Percentiles rank a stretch among this genome's conserved stretches.
These are phyloP conservation scores for Candida vaughaniae DNA, from an alignment of 805 yeast species.

Conservation along the genomic window DNA sequence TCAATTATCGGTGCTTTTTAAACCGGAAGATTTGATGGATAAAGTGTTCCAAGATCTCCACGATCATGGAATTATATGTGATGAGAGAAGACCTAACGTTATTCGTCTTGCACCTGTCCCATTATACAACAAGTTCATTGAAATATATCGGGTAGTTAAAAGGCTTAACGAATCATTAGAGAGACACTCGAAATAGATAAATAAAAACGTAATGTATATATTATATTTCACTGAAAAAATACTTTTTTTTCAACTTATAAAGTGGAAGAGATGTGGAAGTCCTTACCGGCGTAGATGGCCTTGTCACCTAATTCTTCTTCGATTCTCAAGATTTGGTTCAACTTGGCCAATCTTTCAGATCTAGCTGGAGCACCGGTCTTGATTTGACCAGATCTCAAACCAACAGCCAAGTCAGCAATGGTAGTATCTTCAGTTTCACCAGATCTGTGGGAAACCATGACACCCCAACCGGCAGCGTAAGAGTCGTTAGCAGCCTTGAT, in stretches of 20 bases:
- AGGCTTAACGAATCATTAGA: slow-evolving; percentile 43
- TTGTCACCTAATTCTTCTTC: slow-evolving; percentile 98
- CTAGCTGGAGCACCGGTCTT: slow-evolving; percentile 99
- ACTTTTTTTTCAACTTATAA: slow-evolving; percentile 26
- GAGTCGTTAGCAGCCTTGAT: slow-evolving; percentile 96
- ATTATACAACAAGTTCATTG: slow-evolving; percentile 73
- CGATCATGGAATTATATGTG: slow-evolving; percentile 69
- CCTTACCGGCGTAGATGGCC: slow-evolving; percentile 92
- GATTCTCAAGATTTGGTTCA: slow-evolving; percentile 96
- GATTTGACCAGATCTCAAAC: slow-evolving; percentile 97
- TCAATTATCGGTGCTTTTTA: slow-evolving; percentile 75
- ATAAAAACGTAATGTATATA: neutral
- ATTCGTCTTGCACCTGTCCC: slow-evolving; percentile 87
- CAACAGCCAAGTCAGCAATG: slow-evolving; percentile 97
- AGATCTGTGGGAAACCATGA: slow-evolving; percentile 99
- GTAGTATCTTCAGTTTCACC: slow-evolving; percentile 99
- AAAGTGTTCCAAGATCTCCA: slow-evolving; percentile 50
- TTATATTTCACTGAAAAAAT: neutral
- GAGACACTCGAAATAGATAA: slow-evolving; percentile 2
- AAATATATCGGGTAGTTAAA: slow-evolving; percentile 49
- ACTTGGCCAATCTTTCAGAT: slow-evolving; percentile 99
- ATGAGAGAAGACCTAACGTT: slow-evolving; percentile 90
- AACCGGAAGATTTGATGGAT: slow-evolving; percentile 54
- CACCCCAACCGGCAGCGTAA: slow-evolving; percentile 97
- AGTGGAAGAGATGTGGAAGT: slow-evolving; percentile 65